These are phyloP conservation scores for Trifolium dubium DNA, from an alignment of 306 rosid species.

Conservation along the genomic window DNA sequence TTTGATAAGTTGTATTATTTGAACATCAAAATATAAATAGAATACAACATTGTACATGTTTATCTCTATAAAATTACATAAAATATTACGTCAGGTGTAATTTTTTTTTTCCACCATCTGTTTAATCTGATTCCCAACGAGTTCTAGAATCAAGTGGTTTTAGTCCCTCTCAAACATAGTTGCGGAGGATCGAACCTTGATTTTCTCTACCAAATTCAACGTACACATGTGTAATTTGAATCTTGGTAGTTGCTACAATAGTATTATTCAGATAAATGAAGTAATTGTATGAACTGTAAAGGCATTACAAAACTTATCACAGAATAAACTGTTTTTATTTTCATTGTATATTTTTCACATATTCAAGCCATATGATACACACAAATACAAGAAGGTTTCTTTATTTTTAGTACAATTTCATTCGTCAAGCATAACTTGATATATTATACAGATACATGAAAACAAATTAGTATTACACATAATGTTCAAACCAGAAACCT, in stretches of 20 bases:
- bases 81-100: too few species aligned
- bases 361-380: conserved; percentile 42
- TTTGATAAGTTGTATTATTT: too few species aligned
- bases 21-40: too few species aligned
- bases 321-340: conserved; percentile 1
- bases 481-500: conserved; percentile 35
- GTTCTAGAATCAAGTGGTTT: too few species aligned
- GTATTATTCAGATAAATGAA: not conserved
- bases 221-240: too few species aligned
- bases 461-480: conserved; percentile 43
- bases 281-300: not conserved
- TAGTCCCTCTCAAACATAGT: too few species aligned
- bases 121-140: too few species aligned
- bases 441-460: conserved; percentile 43
- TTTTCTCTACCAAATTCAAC: too few species aligned
- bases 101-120: too few species aligned
- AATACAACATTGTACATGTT: too few species aligned
- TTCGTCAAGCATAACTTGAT: conserved; percentile 18
- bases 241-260: not conserved
- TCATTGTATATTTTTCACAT: conserved; percentile 39
- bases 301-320: not conserved
- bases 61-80: too few species aligned
- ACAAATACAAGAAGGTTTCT: conserved; percentile 14
- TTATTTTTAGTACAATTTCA: not conserved
- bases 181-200: too few species aligned